Conservation (phyloP, 1,284 basidiomycete genomes). For the Trichosporon coremiiforme region DNA sequence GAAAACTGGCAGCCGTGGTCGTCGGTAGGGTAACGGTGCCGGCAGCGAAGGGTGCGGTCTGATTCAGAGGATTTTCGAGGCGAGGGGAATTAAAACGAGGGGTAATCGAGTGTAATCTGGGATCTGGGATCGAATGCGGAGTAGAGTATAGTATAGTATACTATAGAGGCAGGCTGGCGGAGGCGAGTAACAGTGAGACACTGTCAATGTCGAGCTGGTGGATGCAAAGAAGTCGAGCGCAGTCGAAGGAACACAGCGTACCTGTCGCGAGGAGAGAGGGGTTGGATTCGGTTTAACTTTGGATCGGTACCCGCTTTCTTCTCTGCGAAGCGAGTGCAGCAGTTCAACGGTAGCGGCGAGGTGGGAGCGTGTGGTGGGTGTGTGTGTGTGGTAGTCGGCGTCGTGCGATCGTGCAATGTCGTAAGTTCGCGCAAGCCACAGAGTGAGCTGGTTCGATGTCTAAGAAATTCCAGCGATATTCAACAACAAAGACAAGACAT, state of each 20-base stretch:
- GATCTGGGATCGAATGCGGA: background rate
- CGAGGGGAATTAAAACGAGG: background rate
- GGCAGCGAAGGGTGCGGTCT: background rate
- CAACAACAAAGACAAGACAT: background rate
- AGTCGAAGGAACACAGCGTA: background rate
- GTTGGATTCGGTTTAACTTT: background rate
- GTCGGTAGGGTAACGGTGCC: background rate
- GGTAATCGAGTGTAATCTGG: background rate
- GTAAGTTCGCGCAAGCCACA: background rate
- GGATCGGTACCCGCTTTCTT: background rate
- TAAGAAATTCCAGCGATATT: too few relatives aligned
- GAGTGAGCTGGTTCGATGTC: too few relatives aligned
- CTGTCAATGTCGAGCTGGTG: background rate
- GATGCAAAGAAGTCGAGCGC: background rate
- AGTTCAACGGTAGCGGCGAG: background rate
- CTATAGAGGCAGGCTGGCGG: too few relatives aligned
- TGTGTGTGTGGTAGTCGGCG: too few relatives aligned
- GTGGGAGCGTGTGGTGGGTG: background rate
- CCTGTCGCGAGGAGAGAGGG: background rate
- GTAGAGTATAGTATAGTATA: background rate
- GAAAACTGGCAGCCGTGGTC: background rate
- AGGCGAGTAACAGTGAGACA: background rate
- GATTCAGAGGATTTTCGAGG: background rate
- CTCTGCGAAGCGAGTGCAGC: background rate
- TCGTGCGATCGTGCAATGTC: slow-evolving; percentile 2